These are phyloP conservation scores for Proliferodiscus dingleyae DNA, from an alignment of 2,329 filamentous ascomycete species.

Conservation along the genomic window DNA sequence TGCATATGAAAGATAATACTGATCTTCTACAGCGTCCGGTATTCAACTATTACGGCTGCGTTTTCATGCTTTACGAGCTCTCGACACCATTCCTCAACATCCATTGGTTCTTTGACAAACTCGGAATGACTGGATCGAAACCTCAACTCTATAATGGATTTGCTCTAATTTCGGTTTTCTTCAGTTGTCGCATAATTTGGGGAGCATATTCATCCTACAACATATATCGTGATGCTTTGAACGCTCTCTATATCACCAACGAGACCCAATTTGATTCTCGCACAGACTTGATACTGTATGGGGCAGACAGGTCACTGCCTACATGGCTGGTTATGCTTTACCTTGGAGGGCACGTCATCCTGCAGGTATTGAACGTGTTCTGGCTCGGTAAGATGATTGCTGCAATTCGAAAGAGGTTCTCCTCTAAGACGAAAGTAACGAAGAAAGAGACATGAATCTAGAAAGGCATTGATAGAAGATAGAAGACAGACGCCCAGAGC, in stretches of 20 bases:
- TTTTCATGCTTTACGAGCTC: slow-evolving; percentile 81
- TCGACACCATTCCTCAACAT: slow-evolving; percentile 80
- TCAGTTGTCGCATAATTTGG: slow-evolving; percentile 71
- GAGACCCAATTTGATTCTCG: slow-evolving; percentile 34
- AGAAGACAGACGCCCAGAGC: no score
- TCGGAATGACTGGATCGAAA: slow-evolving; percentile 68
- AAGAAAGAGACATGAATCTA: no score
- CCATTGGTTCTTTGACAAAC: slow-evolving; percentile 86
- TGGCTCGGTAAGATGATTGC: slow-evolving; percentile 77
- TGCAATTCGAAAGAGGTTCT: slow-evolving; percentile 23
- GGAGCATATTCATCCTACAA: slow-evolving; percentile 64
- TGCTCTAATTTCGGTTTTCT: slow-evolving; percentile 65
- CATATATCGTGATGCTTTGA: slow-evolving; percentile 65
- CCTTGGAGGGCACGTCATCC: slow-evolving; percentile 61
- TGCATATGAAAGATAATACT: not conserved
- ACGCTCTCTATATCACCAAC: slow-evolving; percentile 25
- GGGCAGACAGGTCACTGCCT: slow-evolving; percentile 45
- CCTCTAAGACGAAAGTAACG: not conserved
- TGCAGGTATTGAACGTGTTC: slow-evolving; percentile 73
- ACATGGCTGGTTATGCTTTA: slow-evolving; percentile 67
- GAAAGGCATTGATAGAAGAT: no score
- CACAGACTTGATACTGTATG: slow-evolving; percentile 22
- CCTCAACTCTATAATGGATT: slow-evolving; percentile 76
- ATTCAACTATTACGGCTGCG: slow-evolving; percentile 72
- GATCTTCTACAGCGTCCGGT: slow-evolving; percentile 60